phyloP scores from a whole-genome alignment of 2,329 filamentous ascomycete genomes.

The Ophiostoma perfectum region DNA sequence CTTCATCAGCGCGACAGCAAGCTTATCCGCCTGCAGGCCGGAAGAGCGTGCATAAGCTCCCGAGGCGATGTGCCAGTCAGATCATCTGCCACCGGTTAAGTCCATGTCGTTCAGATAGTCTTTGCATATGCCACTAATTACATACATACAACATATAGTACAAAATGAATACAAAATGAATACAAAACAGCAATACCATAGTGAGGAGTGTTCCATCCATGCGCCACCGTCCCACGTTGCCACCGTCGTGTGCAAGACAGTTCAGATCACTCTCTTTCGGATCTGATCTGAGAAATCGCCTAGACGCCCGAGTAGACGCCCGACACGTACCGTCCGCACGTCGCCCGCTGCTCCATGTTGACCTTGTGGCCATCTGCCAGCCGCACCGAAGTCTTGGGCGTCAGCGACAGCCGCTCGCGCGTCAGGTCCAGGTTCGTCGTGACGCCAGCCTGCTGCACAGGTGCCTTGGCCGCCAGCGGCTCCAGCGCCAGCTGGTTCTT shows the following conservation, averaged over 20 bases:
- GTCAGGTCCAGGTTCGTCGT: conserved; percentile 41
- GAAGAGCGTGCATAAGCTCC: conserved; percentile 8
- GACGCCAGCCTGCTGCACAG: neutral
- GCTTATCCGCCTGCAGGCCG: neutral
- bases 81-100: no score
- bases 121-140: neutral
- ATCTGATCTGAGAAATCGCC: neutral
- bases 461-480: conserved; percentile 2
- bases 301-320: conserved; percentile 65
- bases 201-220: neutral
- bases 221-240: neutral
- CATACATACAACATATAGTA: neutral
- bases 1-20: neutral
- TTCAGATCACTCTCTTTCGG: neutral
- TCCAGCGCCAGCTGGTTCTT: neutral
- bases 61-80: neutral
- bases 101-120: neutral
- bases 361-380: conserved; percentile 64
- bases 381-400: conserved; percentile 65
- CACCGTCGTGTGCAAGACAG: no score
- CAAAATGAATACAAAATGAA: neutral
- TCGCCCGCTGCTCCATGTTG: conserved; percentile 76
- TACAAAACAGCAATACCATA: neutral
- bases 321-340: conserved; percentile 77
- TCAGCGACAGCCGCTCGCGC: conserved; percentile 67